Evolutionary conservation across 768 basidiomycete genomes (phyloP), one percentile per base, ranked within the genome.

Genomic region (Pleurotus tuoliensis): DNA sequence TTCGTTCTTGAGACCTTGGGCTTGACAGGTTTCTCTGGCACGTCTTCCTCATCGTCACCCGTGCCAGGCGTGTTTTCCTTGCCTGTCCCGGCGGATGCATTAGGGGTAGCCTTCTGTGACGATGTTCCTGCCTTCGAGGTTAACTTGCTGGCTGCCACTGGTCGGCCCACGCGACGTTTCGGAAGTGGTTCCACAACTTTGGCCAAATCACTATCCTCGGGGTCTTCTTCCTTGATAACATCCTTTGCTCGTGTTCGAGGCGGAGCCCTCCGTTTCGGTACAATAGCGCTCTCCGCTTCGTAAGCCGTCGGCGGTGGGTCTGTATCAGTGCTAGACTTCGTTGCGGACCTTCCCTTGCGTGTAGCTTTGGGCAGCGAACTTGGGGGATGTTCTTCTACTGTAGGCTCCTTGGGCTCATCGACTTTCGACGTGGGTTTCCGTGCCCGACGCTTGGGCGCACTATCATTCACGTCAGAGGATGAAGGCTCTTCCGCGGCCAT

Each of bases 11-110:
- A 72, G 12, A 72, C 68, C 44, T 71, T 68, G 18, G 73, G 65
- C 59, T 75, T 77, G 15, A 64, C 66, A 25, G 66, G 61, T 8
- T 61, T 48, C 34, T 61, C 59, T 5, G 27, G 20, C 25, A 47
- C 69, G 0, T 65, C 70, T 18, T 71, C 67, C 8, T 69, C 70
- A 11, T 59, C 64, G 12, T 66, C 68, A 13, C 51, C 67, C 13
- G 47, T 52, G 27, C 5, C 68, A 1, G 71, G 68, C 1, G 73
- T 63, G 52, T 78, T 78, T 63, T 78, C 76, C 58, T 80, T 78
- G 53, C 78, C 71, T 4, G 66, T 67, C 6, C 58, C 65, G 5
- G 64, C 61, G 37, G 55, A 25, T 2, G 52, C 18, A 8, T 13
- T 41, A 47, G 52, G 45, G 11, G 37, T 43, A 8, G n/a, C 38